Evolutionary conservation across 73 alveolate species (phyloP), one percentile per base, ranked within the genome.

Genomic region (Paramecium sexaurelia): DNA sequence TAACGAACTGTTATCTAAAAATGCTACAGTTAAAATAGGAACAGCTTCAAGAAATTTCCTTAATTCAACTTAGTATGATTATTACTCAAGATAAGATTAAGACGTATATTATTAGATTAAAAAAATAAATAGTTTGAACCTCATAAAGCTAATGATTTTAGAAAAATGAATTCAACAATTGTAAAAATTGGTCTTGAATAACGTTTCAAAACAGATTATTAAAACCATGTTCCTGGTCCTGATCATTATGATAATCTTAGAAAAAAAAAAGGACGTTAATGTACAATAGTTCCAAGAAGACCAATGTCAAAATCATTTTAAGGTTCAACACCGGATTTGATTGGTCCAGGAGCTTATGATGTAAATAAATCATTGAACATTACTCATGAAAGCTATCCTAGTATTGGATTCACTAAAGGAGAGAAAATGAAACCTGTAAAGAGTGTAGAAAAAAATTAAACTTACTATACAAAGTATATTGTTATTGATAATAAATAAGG

Each of bases 341-440:
- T 73, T 73, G 86, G 86, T 15, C 86, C 86, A 9, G 36, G 36
- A 19, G n/a, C 56, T 33, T 73, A 73, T 73, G 67, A 33, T 4
- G 33, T 26, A 29, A 61, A 29, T 5, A 8, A 73, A 73, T 35
- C 33, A 33, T 7, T 22, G n/a, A 32, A 73, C 35, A 32, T 73
- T 11, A 39, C 26, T 73, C 17, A 27, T 5, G 40, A 36, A 73
- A 20, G 36, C 17, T 24, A 33, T 5, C 87, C 87, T 73, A 73
- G 57, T 8, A 39, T 73, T 73, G 55, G 66, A 36, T 73, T 73
- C 37, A 73, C 87, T 15, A 73, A 39, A 73, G 55, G 55, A 17
- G 87, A 73, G 19, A 73, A 39, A 24, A 33, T 73, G 57, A 73
- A 35, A 36, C 37, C 40, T 5, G 9, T 4, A 9, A 36, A 33